Evolutionary conservation across 305 asterid genomes (phyloP).

Genomic region (Caryopteris hybrid): DNA sequence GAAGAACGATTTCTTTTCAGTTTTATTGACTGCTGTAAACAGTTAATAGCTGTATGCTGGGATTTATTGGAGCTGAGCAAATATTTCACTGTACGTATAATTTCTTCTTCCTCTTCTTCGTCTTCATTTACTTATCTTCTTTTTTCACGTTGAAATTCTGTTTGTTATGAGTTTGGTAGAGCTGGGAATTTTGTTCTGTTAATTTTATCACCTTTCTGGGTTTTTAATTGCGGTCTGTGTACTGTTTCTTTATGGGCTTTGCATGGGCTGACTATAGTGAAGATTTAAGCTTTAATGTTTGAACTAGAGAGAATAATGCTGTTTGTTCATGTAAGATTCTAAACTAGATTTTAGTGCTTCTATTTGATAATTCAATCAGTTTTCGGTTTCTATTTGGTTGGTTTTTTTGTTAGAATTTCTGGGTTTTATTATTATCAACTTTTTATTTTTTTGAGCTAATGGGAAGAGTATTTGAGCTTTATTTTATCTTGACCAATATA

Average conservation of each 20-base stretch:
- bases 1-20: not conserved
- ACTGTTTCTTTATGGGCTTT: slow-evolving; percentile 17
- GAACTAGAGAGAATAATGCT: slow-evolving; percentile 1
- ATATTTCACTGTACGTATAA: slow-evolving; percentile 17
- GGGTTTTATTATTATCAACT: not conserved
- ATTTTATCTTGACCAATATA: slow-evolving; percentile 10
- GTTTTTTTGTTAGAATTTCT: not conserved
- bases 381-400: not conserved
- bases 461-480: not conserved
- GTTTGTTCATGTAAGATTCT: not conserved
- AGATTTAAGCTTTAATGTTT: not conserved
- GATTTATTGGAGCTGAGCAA: slow-evolving; percentile 11
- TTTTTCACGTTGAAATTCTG: not conserved
- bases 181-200: not conserved
- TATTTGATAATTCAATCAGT: not conserved
- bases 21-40: slow-evolving; percentile 2
- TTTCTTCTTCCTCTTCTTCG: not conserved
- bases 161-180: not conserved
- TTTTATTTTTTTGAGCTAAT: not conserved
- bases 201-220: slow-evolving; percentile 11
- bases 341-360: not conserved
- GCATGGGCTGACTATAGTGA: slow-evolving; percentile 23
- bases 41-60: not conserved
- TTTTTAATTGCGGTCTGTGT: not conserved
- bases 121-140: not conserved